Conservation (phyloP, 2,329 filamentous ascomycete species). For the Claviceps cyperi region DNA sequence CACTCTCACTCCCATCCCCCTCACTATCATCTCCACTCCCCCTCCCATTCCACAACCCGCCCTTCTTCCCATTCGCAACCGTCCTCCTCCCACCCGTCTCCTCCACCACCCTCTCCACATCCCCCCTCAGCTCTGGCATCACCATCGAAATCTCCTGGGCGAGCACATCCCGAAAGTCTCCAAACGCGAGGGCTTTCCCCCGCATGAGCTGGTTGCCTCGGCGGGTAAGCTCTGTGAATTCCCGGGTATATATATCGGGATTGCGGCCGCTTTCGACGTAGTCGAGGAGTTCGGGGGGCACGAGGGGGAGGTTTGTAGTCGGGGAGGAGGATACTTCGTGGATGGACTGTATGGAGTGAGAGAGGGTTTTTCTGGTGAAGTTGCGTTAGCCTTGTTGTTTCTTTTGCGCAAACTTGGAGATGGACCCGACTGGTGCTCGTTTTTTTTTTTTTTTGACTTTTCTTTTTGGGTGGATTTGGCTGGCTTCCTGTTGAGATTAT, state of each 20-base stretch:
- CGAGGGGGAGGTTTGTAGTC: slow-evolving; percentile 27
- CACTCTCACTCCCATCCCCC: too few relatives aligned
- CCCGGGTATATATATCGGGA: slow-evolving; percentile 59
- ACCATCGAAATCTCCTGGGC: slow-evolving; percentile 42
- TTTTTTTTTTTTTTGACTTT: not conserved
- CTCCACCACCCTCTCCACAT: slow-evolving; percentile 36
- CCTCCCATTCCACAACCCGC: not conserved
- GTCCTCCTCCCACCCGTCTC: slow-evolving; percentile 26
- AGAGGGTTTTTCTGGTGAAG: slow-evolving; percentile 26
- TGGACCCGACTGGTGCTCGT: too few relatives aligned
- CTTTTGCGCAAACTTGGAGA: too few relatives aligned
- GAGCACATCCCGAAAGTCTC: slow-evolving; percentile 44
- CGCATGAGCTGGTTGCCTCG: slow-evolving; percentile 52
- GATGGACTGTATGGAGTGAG: slow-evolving; percentile 22
- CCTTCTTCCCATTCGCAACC: not conserved
- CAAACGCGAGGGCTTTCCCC: slow-evolving; percentile 50
- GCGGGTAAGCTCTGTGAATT: slow-evolving; percentile 56
- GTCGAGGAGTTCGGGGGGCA: slow-evolving; percentile 48
- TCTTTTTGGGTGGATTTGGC: too few relatives aligned
- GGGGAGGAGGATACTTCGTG: slow-evolving; percentile 27
- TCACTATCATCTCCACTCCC: not conserved
- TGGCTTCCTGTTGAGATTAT: too few relatives aligned
- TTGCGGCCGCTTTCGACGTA: slow-evolving; percentile 60
- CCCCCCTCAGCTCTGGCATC: slow-evolving; percentile 43
- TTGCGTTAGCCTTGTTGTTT: not conserved